These are phyloP conservation scores for Neonectria neomacrospora DNA, from an alignment of 2,329 filamentous ascomycete genomes.

Conservation along the genomic window DNA sequence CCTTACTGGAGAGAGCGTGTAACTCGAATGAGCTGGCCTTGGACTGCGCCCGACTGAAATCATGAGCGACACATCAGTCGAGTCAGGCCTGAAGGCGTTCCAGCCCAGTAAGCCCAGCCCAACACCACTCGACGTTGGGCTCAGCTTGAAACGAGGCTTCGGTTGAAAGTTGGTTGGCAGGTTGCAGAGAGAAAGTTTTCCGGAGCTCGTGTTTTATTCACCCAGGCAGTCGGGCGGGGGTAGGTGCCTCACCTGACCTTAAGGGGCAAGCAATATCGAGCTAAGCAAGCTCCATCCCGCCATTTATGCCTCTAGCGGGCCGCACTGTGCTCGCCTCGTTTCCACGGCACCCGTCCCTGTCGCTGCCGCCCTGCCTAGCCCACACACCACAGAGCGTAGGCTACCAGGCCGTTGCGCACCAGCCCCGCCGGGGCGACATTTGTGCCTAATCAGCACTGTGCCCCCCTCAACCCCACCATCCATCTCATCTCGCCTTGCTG, in stretches of 20 bases:
- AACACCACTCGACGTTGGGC: constrained; percentile 16
- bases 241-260: constrained; percentile 2
- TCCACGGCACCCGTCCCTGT: constrained; percentile 30
- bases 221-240: constrained; percentile 14
- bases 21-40: not conserved
- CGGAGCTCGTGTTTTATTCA: constrained; percentile 28
- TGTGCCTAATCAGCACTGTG: constrained; percentile 50
- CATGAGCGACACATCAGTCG: constrained; percentile 1
- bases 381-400: constrained; percentile 15
- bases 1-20: constrained; percentile 32
- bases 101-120: constrained; percentile 12
- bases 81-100: not conserved
- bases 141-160: constrained; percentile 11
- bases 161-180: constrained; percentile 22
- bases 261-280: constrained; percentile 37
- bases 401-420: not conserved
- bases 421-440: constrained; percentile 23
- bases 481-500: constrained; percentile 39
- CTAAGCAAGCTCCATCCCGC: constrained; percentile 41
- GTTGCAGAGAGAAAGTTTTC: constrained; percentile 22
- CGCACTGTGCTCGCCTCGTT: constrained; percentile 39
- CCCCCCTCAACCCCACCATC: constrained; percentile 52
- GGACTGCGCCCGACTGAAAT: constrained; percentile 3
- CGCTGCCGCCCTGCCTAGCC: not conserved
- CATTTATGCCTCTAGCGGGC: constrained; percentile 45